Evolutionary conservation across 2,329 filamentous ascomycete species (phyloP), one percentile per base, ranked within the genome.

Genomic region (Aureobasidium sp.): DNA sequence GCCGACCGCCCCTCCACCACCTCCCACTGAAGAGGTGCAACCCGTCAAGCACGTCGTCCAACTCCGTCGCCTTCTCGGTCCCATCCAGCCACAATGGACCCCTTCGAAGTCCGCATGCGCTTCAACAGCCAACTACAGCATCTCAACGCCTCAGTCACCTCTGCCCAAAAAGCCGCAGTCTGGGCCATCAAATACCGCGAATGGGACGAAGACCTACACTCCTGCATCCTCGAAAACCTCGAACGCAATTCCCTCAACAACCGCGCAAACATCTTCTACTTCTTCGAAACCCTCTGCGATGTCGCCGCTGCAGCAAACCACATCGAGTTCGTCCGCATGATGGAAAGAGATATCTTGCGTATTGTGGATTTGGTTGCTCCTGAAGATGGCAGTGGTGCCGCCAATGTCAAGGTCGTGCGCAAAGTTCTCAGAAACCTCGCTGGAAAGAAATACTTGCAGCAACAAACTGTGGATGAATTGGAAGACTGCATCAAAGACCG

Each of bases 231-330:
- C 47, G 94, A 99, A 76, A 93, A 97, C 75, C 82, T 99, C 34
- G 93, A 97, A 75, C 68, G 92, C 84, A 96, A 90, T 67, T 93
- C 90, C 67, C 96, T 99, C 89, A 99, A 99, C 76, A 96, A 88
- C 58, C 84, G 93, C 64, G 95, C 94, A 63, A 99, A 99, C 73
- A 97, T 99, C 74, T 96, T 99, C 89, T 99, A 96, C 76, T 99
- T 99, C 75, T 88, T 99, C 71, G 93, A 97, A 71, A 89, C 93
- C 68, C 90, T 99, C 67, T 89, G 95, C 72, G 93, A 97, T 72
- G 82, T 91, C 76, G 89, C 91, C 27, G 82, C 85, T 65, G 88
- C 86, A 66, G 89, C 91, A 66, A 84, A 85, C 65, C 86, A 94
- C 68, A 77, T 83, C 59, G 87, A 90, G 65, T 99, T 96, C 71